Percentiles rank a stretch among this genome's conserved stretches.
phyloP scores from a whole-genome alignment of 345 rosid genomes.

The Rhodamnia rubescens region DNA sequence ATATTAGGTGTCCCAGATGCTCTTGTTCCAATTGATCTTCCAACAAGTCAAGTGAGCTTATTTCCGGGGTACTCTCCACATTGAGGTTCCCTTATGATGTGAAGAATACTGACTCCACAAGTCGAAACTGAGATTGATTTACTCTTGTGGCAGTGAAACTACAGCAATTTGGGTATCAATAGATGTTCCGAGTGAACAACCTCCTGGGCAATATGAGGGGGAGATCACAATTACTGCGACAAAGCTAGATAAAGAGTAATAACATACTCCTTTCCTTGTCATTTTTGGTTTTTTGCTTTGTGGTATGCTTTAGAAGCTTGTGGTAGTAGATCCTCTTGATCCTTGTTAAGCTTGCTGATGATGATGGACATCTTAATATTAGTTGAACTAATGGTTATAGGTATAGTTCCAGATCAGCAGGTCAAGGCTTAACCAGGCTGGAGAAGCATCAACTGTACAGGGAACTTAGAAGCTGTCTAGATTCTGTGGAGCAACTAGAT shows the following conservation, averaged over 20 bases:
- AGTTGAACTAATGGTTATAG: neutral
- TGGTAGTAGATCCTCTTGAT: neutral
- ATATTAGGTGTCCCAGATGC: slow-evolving; percentile 95
- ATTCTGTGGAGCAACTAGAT: slow-evolving; percentile 57
- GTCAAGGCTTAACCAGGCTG: slow-evolving; percentile 34
- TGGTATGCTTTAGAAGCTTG: neutral
- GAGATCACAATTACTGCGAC: slow-evolving; percentile 65
- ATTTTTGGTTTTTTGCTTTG: neutral
- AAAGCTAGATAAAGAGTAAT: slow-evolving; percentile 57
- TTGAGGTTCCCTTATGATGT: neutral
- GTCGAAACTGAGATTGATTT: neutral
- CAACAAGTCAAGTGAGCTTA: slow-evolving; percentile 59
- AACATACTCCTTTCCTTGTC: neutral
- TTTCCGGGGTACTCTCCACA: slow-evolving; percentile 57
- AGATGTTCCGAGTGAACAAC: slow-evolving; percentile 78
- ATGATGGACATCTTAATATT: neutral
- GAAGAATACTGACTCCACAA: neutral
- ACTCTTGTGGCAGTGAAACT: slow-evolving; percentile 57
- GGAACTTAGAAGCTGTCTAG: slow-evolving; percentile 64
- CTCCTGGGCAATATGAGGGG: slow-evolving; percentile 90
- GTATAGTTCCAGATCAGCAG: slow-evolving; percentile 26
- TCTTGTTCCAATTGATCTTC: slow-evolving; percentile 84
- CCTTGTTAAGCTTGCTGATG: neutral
- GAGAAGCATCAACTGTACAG: slow-evolving; percentile 54
- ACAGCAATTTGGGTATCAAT: slow-evolving; percentile 80